These are phyloP conservation scores for Saccharum officinarum DNA, from an alignment of 176 grass and related monocot species.

Conservation along the genomic window DNA sequence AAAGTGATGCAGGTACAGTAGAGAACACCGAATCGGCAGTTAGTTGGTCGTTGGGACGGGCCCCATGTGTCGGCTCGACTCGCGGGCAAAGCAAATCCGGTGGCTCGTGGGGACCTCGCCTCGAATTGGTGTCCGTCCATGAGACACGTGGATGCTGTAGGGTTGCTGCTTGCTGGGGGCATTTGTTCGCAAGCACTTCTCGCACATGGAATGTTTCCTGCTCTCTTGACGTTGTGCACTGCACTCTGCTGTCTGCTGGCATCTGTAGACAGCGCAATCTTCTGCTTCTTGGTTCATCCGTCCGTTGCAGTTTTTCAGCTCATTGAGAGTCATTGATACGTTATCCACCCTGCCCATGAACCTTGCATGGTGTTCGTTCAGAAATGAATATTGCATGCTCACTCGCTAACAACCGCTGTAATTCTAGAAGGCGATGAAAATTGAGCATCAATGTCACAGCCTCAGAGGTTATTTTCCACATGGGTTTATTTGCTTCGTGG, in stretches of 20 bases:
- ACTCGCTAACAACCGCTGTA: too few species aligned
- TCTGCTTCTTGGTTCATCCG: too few species aligned
- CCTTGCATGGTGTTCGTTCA: background rate
- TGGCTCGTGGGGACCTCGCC: background rate
- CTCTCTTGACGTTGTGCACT: background rate
- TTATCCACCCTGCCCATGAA: background rate
- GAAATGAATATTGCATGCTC: too few species aligned
- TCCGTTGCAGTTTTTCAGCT: too few species aligned
- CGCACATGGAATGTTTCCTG: slow-evolving; percentile 3
- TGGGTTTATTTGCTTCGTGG: too few species aligned
- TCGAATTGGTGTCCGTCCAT: background rate
- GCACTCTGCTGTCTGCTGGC: background rate
- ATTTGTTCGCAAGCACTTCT: background rate
- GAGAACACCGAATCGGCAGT: slow-evolving; percentile 4
- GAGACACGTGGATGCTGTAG: slow-evolving; percentile 14
- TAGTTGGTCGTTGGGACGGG: slow-evolving; percentile 18
- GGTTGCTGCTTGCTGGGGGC: background rate
- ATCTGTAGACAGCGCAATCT: background rate
- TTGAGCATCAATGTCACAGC: too few species aligned
- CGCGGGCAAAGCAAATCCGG: background rate
- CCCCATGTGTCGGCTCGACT: slow-evolving; percentile 4
- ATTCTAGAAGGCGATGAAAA: too few species aligned
- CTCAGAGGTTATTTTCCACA: too few species aligned
- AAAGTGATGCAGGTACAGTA: background rate
- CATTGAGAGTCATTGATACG: background rate